A percentile compares a stretch with the other conserved stretches of the same genome.
Evolutionary conservation across 495 filamentous ascomycete genomes (phyloP).

Genomic region (Lichenothelia convexa): DNA sequence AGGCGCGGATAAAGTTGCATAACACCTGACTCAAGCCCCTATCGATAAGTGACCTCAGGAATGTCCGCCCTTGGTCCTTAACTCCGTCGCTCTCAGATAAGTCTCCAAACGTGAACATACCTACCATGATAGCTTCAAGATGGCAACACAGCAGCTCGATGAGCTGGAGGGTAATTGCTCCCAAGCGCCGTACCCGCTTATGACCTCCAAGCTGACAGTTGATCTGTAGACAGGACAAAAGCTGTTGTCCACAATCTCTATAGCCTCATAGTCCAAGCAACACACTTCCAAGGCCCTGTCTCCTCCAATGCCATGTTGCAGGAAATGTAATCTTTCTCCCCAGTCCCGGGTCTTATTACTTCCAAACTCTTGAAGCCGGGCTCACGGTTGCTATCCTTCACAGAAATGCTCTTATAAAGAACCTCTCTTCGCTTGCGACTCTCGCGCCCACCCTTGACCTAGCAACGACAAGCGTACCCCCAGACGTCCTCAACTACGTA

Average conservation of each 20-base stretch:
- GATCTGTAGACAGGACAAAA: no score
- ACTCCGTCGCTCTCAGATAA: no score
- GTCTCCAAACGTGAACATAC: no score
- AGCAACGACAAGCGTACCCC: constrained; percentile 40
- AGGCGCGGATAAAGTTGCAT: no score
- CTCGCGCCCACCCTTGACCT: constrained; percentile 25
- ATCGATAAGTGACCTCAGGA: no score
- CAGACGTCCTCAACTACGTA: constrained; percentile 87
- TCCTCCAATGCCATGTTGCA: constrained; percentile 40
- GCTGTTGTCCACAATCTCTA: constrained; percentile 73
- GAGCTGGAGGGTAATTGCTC: no score
- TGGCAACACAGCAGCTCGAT: no score
- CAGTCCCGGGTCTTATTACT: constrained; percentile 1
- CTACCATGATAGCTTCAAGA: no score
- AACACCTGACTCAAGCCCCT: no score
- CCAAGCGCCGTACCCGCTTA: no score
- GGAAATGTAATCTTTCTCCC: constrained; percentile 34
- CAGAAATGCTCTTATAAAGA: constrained; percentile 7
- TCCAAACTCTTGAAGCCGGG: background rate
- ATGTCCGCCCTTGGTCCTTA: no score
- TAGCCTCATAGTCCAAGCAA: constrained; percentile 57
- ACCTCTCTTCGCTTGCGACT: constrained; percentile 26
- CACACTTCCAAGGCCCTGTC: constrained; percentile 47
- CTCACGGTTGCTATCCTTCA: constrained; percentile 5
- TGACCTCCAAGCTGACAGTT: no score